Base-by-base conservation (phyloP, 169 alveolate genomes). In the Plasmodium reichenowi region DNA sequence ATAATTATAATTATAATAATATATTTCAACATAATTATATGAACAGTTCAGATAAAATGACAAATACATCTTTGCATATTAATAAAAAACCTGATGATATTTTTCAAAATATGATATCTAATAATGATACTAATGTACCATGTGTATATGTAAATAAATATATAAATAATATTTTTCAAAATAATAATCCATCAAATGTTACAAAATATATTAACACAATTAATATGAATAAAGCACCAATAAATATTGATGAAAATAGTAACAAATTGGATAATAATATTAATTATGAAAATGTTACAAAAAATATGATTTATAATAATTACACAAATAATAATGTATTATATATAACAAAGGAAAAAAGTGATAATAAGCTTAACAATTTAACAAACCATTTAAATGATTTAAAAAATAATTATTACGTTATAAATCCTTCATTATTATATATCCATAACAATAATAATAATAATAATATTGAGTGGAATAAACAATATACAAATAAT, bases 101-200 rank as follows among this genome's bases (percentile, higher is more conserved):
- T 6, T 8, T 32, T 3, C 66, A 76, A 48, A 76, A 50, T 56
- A 5, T 38, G 6, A 38, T 38, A 38, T 38, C 47, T 38, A 26
- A 32, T 50, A 76, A 63, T 76, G 68, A 54, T 63, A n/a, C 72
- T 20, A 76, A 76, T 56, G 13, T 76, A 26, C 56, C 72, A 38
- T 76, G 48, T 63, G 17, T 66, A 20, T 24, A 76, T n/a, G 76
- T 50, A 17, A 48, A 76, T 13, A 63, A 76, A 56, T 48, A 76
- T 72, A 50, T 76, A 76, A 76, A 76, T 76, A 64, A 24, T 15
- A 76, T 76, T 48, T 66, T 52, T 67, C 64, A 43, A 76, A 50
- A 56, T 72, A 76, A 64, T 54, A 63, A 63, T 62, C 24, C 59
- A 38, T 38, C 47, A 38, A 38, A 38, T 38, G 47, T 38, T 38